Conservation (phyloP, 2,329 filamentous ascomycete species). For the Fusarium newnesense region DNA sequence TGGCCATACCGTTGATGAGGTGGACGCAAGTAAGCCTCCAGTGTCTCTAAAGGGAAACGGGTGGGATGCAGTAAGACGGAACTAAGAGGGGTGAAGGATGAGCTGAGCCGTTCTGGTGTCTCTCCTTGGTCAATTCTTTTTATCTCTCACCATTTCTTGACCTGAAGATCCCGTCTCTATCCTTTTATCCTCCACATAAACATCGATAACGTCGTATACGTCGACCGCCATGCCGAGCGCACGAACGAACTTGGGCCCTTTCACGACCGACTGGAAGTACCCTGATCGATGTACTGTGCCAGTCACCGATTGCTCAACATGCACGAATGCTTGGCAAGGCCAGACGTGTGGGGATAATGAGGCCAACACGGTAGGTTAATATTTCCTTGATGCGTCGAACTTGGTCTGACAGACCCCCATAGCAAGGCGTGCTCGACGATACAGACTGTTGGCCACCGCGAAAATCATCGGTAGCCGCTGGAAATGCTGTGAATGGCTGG, state of each 20-base stretch:
- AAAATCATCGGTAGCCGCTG: background rate
- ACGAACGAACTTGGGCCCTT: background rate
- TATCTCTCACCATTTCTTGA: background rate
- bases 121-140: background rate
- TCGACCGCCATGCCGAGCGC: background rate
- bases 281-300: background rate
- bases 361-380: background rate
- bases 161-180: background rate
- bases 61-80: background rate
- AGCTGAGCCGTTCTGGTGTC: background rate
- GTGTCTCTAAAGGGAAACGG: background rate
- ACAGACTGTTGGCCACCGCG: background rate
- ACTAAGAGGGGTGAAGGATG: background rate
- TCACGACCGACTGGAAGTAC: background rate
- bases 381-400: too few relatives aligned
- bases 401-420: rapidly evolving
- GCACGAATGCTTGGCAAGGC: background rate
- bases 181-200: background rate
- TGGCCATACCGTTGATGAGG: background rate
- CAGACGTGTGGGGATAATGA: background rate
- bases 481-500: background rate
- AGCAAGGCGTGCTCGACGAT: background rate
- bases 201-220: background rate
- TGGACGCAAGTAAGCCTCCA: background rate
- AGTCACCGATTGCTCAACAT: background rate